Evolutionary conservation across 768 basidiomycete species (phyloP), one percentile per base, ranked within the genome.

Genomic region (Scleroderma bovista): DNA sequence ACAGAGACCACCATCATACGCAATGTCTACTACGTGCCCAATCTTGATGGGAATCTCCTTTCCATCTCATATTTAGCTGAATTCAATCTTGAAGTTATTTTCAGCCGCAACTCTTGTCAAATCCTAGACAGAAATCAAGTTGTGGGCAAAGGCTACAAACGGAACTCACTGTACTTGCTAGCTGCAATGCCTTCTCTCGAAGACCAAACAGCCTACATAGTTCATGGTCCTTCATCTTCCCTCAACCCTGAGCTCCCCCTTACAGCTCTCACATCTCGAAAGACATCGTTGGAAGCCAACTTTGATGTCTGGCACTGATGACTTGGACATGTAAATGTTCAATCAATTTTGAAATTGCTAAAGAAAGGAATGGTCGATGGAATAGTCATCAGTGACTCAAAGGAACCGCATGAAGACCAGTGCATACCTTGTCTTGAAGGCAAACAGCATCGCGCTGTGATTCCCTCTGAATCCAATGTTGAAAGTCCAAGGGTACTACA

Each of bases 361-460:
- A 6, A 37, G 20, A 47, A 50, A n/a, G 45, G 46, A 2, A 43
- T 54, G 49, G 49, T 54, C 13, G 46, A 7, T 7, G 29, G 49
- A 1, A 50, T 54, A 45, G 44, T 45, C 26, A 22, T 46, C 36
- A 42, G 10, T 16, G 39, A 37, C 12, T 17, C 31, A 33, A n/a
- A n/a, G n/a, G 41, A 15, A 24, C 29, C 22, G 2, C 32, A 40
- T 13, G 41, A 50, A 2, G 39, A n/a, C 0, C 11, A 33, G 7
- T 66, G 63, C 40, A 48, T 38, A 26, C 32, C 55, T 7, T 62
- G 64, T 43, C 51, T 62, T 9, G 23, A 57, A 29, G 61, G 61
- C n/a, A 67, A 66, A 43, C 60, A 64, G 37, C 23, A 57, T 0
- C 44, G 51, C 5, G 26, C 48, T 11, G 37, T 47, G 1, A 57